Evolutionary conservation across 371 early-diverging fungal genomes (phyloP).

Genomic region (Coemansia sp.): DNA sequence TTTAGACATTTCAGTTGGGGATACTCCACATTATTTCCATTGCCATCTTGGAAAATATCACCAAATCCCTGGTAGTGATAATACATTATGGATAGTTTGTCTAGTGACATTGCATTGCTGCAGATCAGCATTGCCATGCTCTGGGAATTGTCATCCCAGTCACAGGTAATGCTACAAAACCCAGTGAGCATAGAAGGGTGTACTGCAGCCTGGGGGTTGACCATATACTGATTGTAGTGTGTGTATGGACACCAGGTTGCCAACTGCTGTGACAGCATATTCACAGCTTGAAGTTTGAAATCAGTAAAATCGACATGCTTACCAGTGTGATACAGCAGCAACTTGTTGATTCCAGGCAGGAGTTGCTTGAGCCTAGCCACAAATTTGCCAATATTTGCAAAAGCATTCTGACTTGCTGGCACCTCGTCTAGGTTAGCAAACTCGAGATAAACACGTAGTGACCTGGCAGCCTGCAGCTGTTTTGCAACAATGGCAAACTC

Average conservation of each 20-base stretch:
- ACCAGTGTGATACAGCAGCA: not conserved
- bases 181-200: not conserved
- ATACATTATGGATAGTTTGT: not conserved
- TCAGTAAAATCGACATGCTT: not conserved
- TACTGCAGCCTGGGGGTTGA: not conserved
- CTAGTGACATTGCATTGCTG: not conserved
- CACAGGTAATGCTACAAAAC: not conserved
- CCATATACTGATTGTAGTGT: not conserved
- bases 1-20: not conserved
- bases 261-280: not conserved
- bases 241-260: not conserved
- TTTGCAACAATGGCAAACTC: not conserved
- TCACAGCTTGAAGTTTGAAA: not conserved
- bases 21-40: not conserved
- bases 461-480: not conserved
- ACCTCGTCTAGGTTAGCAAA: not conserved
- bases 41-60: not conserved
- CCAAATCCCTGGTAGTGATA: not conserved
- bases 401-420: not conserved
- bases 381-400: not conserved
- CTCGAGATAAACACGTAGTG: not conserved
- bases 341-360: not conserved
- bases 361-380: not conserved
- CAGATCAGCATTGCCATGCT: not conserved
- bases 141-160: not conserved